Base-by-base conservation (phyloP, 2,329 filamentous ascomycete species). In the Dactylellina cionopaga region DNA sequence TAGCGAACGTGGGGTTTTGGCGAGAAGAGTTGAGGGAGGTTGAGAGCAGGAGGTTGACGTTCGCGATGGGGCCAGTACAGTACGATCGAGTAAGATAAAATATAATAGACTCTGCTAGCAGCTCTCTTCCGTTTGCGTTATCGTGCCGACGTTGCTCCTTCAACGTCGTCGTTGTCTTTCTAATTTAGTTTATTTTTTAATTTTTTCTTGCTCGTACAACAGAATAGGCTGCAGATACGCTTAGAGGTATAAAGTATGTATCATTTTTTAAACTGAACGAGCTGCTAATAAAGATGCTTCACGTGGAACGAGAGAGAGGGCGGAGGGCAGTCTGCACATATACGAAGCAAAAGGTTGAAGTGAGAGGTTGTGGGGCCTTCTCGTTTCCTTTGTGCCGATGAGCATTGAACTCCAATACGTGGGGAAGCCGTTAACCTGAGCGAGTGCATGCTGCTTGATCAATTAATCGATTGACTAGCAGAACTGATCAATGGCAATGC, bases 81-180 rank as follows among this genome's bases (percentile, higher is more conserved):
- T n/a, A n/a, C n/a, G n/a, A n/a, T n/a, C n/a, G n/a, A n/a, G n/a
- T n/a, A n/a, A n/a, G n/a, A n/a, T n/a, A n/a, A n/a, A n/a, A n/a
- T n/a, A n/a, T n/a, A n/a, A n/a, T n/a, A n/a, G n/a, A 22, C 41
- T 44, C 15, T 4, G 25, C 15, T 22, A 10, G 41, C 25, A 22
- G 19, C 6, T 44, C n/a, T n/a, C n/a, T 39, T 24, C 51, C 52
- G 62, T 56, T 56, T 66, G 62, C 62, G 62, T 58, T 56, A 58
- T 58, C 52, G 43, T 66, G 52, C 43, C 15, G 43, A 51, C 31
- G 56, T 27, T 51, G 46, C 33, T n/a, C 10, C 33, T n/a, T 35
- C 15, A n/a, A n/a, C n/a, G n/a, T n/a, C n/a, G n/a, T n/a, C n/a
- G n/a, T n/a, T n/a, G n/a, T n/a, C n/a, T n/a, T n/a, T n/a, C n/a